Base-by-base conservation (phyloP, 2,329 filamentous ascomycete species). In the Beauveria sp. region DNA sequence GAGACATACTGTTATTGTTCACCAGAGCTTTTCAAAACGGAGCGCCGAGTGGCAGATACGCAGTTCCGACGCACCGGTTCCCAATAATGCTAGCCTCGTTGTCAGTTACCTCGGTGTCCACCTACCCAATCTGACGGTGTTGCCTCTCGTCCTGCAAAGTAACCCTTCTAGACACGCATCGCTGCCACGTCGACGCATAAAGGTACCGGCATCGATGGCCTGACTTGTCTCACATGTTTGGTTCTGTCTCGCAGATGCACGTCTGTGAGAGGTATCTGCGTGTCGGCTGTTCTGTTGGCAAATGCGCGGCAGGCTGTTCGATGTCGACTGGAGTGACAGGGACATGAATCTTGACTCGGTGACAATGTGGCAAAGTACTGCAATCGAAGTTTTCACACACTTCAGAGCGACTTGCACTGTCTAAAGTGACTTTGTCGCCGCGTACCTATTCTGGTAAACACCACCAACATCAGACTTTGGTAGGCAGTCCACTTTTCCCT, bases 401-500 rank as follows among this genome's bases (percentile, higher is more conserved):
- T 5, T 38, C 34, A 14, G 34, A 14, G 34, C 34, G 5, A 38
- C 34, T 38, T 14, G 10, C 30, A 10, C 12, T 38, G 20, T 12
- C 5, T 6, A 9, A 20, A 9, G 34, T 22, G 22, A 54, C 34
- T 42, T 54, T 40, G 43, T n/a, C 43, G 14, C 22, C 34, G 24
- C 10, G 55, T 58, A 58, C 55, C 45, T 22, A 3, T 46, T 56
- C 28, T 22, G 20, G 28, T 20, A 40, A 58, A 57, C n/a, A 26
- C 1, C 10, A 22, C 42, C 43, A 58, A 16, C 30, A n/a, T 51
- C 47, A 52, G 49, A 59, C 47, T 59, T 52, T 52, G 34, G 22
- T 34, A 34, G 34, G 12, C 57, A 34, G 38, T 46, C 57, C 57
- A 59, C 57, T 59, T 59, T 59, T 59, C 24, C 18, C 26, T 30